Evolutionary conservation across 176 grass and related monocot genomes (phyloP).

Genomic region (Lolium multiflorum): DNA sequence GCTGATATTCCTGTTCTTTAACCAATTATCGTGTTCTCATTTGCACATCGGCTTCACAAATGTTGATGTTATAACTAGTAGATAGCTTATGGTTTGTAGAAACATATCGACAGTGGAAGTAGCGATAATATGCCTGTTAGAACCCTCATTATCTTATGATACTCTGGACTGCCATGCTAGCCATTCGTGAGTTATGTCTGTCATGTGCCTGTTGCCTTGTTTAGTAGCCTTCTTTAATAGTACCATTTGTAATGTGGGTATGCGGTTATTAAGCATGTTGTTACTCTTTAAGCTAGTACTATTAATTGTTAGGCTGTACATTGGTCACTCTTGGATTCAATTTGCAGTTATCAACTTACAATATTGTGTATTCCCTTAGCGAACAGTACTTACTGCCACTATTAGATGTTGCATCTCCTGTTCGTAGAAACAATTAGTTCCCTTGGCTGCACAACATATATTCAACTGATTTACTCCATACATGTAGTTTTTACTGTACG

Average conservation of each 20-base stretch:
- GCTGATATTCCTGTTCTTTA: background rate
- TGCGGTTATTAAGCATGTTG: background rate
- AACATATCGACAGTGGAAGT: background rate
- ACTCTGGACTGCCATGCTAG: constrained; percentile 4
- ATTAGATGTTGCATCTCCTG: background rate
- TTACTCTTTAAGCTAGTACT: background rate
- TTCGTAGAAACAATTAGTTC: background rate
- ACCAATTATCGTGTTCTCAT: background rate
- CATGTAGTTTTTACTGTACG: background rate
- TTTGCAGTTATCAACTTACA: constrained; percentile 18
- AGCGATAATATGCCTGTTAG: too few species aligned
- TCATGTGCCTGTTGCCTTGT: background rate
- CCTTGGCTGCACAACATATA: constrained; percentile 2
- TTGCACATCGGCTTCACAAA: background rate
- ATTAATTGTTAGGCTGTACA: background rate
- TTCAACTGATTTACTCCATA: background rate
- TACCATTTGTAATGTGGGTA: background rate
- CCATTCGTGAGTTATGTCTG: background rate
- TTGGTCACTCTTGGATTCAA: background rate
- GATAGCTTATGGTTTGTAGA: background rate
- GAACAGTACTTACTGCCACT: background rate
- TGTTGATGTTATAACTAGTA: background rate
- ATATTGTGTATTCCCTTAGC: background rate
- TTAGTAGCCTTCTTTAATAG: background rate
- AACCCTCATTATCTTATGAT: background rate